Percentiles rank a stretch among this genome's conserved stretches.
These are phyloP conservation scores for Leccinum colubrinum DNA, from an alignment of 1,284 basidiomycete genomes.

Conservation along the genomic window DNA sequence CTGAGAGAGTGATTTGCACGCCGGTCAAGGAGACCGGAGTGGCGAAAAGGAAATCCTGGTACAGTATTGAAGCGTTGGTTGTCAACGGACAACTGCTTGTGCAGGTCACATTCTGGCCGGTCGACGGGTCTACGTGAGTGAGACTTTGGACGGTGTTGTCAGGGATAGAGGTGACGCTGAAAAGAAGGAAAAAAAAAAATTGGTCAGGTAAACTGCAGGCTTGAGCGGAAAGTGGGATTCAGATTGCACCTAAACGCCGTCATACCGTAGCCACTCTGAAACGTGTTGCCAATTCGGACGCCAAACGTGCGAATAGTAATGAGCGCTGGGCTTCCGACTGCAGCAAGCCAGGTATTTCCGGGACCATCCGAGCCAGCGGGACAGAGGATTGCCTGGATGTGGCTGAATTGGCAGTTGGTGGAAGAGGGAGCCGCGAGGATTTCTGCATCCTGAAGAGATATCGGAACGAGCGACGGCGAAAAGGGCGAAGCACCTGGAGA, in stretches of 20 bases:
- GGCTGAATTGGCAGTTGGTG: slow-evolving; percentile 57
- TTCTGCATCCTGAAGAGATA: slow-evolving; percentile 68
- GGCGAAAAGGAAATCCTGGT: slow-evolving; percentile 87
- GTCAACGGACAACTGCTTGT: slow-evolving; percentile 70
- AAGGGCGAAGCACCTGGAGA: slow-evolving; percentile 81
- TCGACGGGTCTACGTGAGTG: slow-evolving; percentile 74
- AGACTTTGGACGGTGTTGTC: slow-evolving; percentile 82
- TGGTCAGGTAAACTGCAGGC: slow-evolving; percentile 1
- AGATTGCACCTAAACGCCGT: slow-evolving; percentile 75
- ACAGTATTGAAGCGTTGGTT: slow-evolving; percentile 70
- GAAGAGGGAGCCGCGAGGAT: slow-evolving; percentile 75
- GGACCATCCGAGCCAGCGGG: slow-evolving; percentile 78
- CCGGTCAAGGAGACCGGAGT: slow-evolving; percentile 70
- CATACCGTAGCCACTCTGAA: slow-evolving; percentile 77
- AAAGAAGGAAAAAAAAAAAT: slow-evolving; percentile 9
- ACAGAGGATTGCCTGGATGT: slow-evolving; percentile 81
- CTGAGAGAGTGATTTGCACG: slow-evolving; percentile 77
- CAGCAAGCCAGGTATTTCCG: slow-evolving; percentile 83
- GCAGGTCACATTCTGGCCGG: slow-evolving; percentile 73
- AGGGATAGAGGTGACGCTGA: slow-evolving; percentile 81
- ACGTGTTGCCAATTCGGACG: slow-evolving; percentile 89
- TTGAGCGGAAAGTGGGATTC: neutral
- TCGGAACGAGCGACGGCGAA: slow-evolving; percentile 88
- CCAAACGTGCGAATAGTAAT: slow-evolving; percentile 83
- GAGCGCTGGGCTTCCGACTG: slow-evolving; percentile 65